A percentile compares a stretch with the other conserved stretches of the same genome.
Evolutionary conservation across 306 rosid species (phyloP).

Genomic region (Casuarina glauca): DNA sequence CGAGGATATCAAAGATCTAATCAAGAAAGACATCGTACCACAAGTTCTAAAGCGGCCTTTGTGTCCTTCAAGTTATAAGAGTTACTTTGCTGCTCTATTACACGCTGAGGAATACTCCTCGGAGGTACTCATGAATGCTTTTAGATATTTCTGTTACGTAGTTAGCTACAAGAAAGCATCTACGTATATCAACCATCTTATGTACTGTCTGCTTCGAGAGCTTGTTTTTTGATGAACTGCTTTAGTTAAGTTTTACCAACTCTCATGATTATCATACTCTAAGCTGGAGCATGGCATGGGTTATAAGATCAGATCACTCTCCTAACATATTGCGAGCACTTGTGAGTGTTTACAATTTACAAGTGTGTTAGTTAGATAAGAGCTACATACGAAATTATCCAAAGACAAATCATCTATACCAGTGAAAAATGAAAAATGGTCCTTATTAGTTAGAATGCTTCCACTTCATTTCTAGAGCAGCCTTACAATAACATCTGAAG

Average conservation of each 20-base stretch:
- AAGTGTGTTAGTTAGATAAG: no score
- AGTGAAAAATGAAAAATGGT: neutral
- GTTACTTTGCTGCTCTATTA: conserved; percentile 14
- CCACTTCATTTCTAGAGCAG: neutral
- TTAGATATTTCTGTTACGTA: neutral
- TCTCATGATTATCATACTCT: neutral
- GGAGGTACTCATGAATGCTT: conserved; percentile 20
- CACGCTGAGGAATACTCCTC: conserved; percentile 39
- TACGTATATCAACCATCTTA: no score
- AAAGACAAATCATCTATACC: neutral
- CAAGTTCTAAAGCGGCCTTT: conserved; percentile 18
- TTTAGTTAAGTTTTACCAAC: neutral
- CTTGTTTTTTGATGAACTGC: neutral
- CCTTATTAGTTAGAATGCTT: neutral
- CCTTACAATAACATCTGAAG: neutral
- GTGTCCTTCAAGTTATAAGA: no score
- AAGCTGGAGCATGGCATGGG: neutral
- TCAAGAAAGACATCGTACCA: conserved; percentile 34
- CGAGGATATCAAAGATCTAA: conserved; percentile 6
- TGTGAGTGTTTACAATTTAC: neutral
- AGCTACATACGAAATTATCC: neutral
- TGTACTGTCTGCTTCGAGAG: neutral
- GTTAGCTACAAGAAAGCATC: no score
- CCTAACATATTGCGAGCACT: neutral
- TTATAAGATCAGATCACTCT: neutral